Evolutionary conservation across 352 stramenopile genomes (phyloP), one percentile per base, ranked within the genome.

Genomic region (Globisporangium rhizosaccharum): DNA sequence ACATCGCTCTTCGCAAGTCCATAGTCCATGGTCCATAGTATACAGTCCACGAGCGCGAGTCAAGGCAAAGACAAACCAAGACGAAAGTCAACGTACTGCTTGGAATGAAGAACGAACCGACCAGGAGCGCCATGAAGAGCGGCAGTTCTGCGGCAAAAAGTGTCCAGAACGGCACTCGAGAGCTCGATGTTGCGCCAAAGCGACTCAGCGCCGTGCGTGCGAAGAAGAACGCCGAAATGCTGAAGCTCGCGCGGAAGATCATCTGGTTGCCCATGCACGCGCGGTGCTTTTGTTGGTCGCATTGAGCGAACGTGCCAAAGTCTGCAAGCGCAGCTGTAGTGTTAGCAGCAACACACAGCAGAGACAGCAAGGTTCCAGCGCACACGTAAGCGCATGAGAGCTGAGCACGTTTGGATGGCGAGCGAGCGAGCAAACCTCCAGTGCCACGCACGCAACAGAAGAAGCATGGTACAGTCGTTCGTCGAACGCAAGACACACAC

Each of bases 31-130:
- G 10, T 10, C 10, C 7, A 56, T 12, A 7, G 36, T 7, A 17
- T 23, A 12, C 15, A 25, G 25, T 33, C 10, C 17, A 8, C 14
- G 17, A 23, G 26, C 8, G 14, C n/a, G 18, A 20, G 20, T 33
- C 18, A 15, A n/a, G n/a, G n/a, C 9, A 14, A 25, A 37, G 14
- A 36, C 39, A 15, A 49, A 36, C 30, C 11, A 17, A 14, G 12
- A 25, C 2, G 49, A 47, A 25, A 23, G 17, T 9, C 8, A 45
- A 50, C 70, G 12, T 61, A 92, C 82, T 65, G 50, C 62, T 83
- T 37, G 82, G 80, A 17, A 92, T 86, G 76, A 82, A 87, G 65
- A 89, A 90, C 7, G 78, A 87, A 3, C 79, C 73, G 23, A 90
- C 53, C 9, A 92, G 66, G 18, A 92, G 61, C 12, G 59, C 66